Percentiles rank a stretch among this genome's conserved stretches.
Evolutionary conservation across 1,284 basidiomycete species (phyloP).

Genomic region (Heterobasidion occidentale): DNA sequence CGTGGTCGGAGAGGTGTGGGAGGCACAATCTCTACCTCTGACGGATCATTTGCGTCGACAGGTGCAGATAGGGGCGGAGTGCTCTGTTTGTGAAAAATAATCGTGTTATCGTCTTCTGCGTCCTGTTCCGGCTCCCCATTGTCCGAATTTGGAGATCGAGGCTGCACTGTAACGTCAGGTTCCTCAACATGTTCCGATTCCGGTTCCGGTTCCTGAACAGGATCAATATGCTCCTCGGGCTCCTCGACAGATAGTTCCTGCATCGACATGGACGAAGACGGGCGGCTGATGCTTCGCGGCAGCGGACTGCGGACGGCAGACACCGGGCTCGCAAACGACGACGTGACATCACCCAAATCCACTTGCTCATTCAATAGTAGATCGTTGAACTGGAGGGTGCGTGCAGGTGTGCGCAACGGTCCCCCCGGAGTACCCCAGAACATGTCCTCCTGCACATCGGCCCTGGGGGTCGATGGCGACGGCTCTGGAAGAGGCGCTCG

Average conservation of each 20-base stretch:
- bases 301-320: neutral
- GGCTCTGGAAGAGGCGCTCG: slow-evolving; percentile 13
- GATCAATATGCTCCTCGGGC: neutral
- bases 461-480: slow-evolving; percentile 13
- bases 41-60: slow-evolving; percentile 7
- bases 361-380: slow-evolving; percentile 55
- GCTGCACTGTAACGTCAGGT: neutral
- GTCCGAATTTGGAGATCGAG: neutral
- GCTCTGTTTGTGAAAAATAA: slow-evolving; percentile 15
- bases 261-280: neutral
- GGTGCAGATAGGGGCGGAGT: neutral
- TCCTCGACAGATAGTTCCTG: neutral
- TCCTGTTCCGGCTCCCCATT: neutral
- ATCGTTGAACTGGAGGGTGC: slow-evolving; percentile 54
- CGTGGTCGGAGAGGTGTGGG: neutral
- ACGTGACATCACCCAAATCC: slow-evolving; percentile 41
- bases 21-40: slow-evolving; percentile 6
- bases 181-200: neutral
- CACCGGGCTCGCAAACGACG: slow-evolving; percentile 44
- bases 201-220: neutral
- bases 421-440: slow-evolving; percentile 56
- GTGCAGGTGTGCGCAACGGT: slow-evolving; percentile 24
- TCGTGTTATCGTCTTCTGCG: slow-evolving; percentile 20
- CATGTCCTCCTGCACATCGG: slow-evolving; percentile 36
- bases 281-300: neutral